Evolutionary conservation across 2,329 filamentous ascomycete species (phyloP), one percentile per base, ranked within the genome.

Genomic region (Aspergillus alliaceus): DNA sequence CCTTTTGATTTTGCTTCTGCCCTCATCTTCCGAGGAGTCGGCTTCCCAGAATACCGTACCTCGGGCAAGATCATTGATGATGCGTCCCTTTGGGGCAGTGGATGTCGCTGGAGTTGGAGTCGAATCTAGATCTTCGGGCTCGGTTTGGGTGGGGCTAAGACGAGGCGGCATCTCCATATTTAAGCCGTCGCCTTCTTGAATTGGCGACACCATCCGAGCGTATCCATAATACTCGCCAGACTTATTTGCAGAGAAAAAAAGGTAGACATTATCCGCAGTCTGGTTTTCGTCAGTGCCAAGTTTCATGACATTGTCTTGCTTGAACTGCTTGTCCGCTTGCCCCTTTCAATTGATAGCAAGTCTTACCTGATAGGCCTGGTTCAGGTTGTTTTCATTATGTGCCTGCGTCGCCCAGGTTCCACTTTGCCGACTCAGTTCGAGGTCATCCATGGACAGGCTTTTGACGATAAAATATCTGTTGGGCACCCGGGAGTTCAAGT

Each of bases 31-130:
- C 1, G 86, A 86, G 0, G 85, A 84, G 50, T 93, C 88, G 6
- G 88, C 88, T 72, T 98, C 93, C 93, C 93, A 98, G 68, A 98
- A 98, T 39, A 97, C 96, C 0, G 93, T 97, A 0, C 93, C 93
- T n/a, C 93, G 84, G 0, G 91, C 89, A 4, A 90, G 93, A 71
- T 98, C 93, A 67, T 96, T 91, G 47, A 97, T 93, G 57, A 98
- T 96, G 54, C 87, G 86, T 24, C 93, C 93, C 67, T 84, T 88
- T 0, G 93, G 93, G 2, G 90, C 89, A 51, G 83, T 88, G 48
- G 90, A 86, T 0, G 89, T 96, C 18, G 90, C 86, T 56, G 89
- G 85, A 22, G 91, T 96, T 0, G 86, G 82, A 11, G 92, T 96
- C 6, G 90, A 90, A 68, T 90, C 89, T 2, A 92, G 88, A 5